phyloP scores from a whole-genome alignment of 192 early-diverging fungal species.

The Spinellus fusiger region DNA sequence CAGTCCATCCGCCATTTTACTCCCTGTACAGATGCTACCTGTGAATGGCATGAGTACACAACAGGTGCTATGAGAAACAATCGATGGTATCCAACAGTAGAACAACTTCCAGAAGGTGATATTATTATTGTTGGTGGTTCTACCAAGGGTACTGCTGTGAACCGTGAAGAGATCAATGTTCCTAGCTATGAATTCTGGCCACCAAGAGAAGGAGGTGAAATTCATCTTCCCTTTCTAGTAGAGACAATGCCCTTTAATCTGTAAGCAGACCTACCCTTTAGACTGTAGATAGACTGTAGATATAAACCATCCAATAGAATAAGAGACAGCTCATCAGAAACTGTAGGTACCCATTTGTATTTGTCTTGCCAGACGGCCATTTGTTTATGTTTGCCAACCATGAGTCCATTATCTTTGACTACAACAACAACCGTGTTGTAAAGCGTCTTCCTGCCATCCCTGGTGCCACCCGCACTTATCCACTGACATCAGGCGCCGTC shows the following conservation, averaged over 20 bases:
- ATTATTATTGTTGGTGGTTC: slow-evolving; percentile 51
- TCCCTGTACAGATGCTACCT: slow-evolving; percentile 41
- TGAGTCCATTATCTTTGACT: slow-evolving; percentile 47
- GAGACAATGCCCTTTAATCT: slow-evolving; percentile 37
- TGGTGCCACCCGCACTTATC: slow-evolving; percentile 43
- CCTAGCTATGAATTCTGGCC: slow-evolving; percentile 37
- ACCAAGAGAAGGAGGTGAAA: slow-evolving; percentile 26
- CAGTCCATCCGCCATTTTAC: slow-evolving; percentile 39
- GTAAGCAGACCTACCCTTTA: not conserved
- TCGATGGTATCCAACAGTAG: slow-evolving; percentile 38
- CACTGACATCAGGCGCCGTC: slow-evolving; percentile 45
- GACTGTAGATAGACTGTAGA: too few relatives aligned
- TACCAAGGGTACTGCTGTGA: slow-evolving; percentile 38
- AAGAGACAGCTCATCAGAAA: too few relatives aligned
- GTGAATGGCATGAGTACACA: slow-evolving; percentile 40
- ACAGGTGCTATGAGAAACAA: slow-evolving; percentile 18
- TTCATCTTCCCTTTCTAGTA: slow-evolving; percentile 36
- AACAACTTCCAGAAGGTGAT: slow-evolving; percentile 43
- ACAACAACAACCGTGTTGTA: slow-evolving; percentile 28
- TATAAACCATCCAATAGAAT: too few relatives aligned
- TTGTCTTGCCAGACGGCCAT: slow-evolving; percentile 44
- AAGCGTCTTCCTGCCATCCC: slow-evolving; percentile 40
- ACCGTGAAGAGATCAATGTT: slow-evolving; percentile 37
- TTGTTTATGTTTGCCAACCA: slow-evolving; percentile 48
- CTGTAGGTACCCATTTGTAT: slow-evolving; percentile 37